phyloP scores from a whole-genome alignment of 192 early-diverging fungal genomes.

The Chytriomyces sp. region DNA sequence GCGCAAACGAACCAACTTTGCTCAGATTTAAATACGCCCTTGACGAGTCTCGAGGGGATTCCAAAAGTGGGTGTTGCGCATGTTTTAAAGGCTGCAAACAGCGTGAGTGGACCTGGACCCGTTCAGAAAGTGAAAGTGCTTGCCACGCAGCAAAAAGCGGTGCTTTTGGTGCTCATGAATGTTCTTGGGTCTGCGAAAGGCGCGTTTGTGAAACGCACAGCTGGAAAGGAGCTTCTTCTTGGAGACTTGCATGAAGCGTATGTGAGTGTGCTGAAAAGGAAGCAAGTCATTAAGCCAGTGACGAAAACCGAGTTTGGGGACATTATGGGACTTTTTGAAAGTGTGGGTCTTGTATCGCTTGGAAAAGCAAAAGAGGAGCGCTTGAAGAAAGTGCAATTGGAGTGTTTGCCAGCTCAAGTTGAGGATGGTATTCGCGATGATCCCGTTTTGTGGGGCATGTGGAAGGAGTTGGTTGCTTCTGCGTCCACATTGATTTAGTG shows the following conservation, averaged over 20 bases:
- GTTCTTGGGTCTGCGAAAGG: conserved; percentile 55
- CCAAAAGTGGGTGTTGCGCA: conserved; percentile 85
- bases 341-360: conserved; percentile 66
- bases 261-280: conserved; percentile 53
- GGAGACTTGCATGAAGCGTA: conserved; percentile 63
- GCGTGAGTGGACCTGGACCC: conserved; percentile 62
- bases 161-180: conserved; percentile 63
- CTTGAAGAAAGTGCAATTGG: conserved; percentile 17
- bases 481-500: no score
- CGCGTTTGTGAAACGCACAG: background rate
- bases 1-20: no score
- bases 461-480: background rate
- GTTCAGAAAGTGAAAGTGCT: conserved; percentile 70
- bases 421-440: conserved; percentile 25
- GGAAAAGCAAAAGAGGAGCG: conserved; percentile 34
- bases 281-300: conserved; percentile 67
- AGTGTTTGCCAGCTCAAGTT: conserved; percentile 15
- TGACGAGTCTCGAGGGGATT: conserved; percentile 18
- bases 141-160: conserved; percentile 83
- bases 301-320: conserved; percentile 77
- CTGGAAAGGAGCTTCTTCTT: background rate
- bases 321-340: conserved; percentile 74
- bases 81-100: conserved; percentile 71
- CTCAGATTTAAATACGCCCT: background rate
- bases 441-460: conserved; percentile 27